Conservation (phyloP, 1,284 basidiomycete genomes). For the Phlebopus sp. region DNA sequence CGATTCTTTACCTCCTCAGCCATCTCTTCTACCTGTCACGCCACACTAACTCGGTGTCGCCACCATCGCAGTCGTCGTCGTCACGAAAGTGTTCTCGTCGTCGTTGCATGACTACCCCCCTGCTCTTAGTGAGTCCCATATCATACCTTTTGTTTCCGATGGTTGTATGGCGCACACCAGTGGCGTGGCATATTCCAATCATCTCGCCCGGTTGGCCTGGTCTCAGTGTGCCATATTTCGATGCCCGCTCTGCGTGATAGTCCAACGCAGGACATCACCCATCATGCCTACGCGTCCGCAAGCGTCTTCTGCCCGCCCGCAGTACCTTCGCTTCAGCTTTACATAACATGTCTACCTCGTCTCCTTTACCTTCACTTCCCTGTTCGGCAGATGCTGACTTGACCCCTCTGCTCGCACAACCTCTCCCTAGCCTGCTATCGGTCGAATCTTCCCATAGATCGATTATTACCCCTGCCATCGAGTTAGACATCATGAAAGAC, state of each 20-base stretch:
- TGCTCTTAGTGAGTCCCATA: conserved; percentile 21
- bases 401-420: conserved; percentile 13
- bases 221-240: conserved; percentile 16
- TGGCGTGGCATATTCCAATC: conserved; percentile 3
- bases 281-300: neutral
- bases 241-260: conserved; percentile 7
- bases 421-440: conserved; percentile 40
- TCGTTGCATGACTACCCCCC: conserved; percentile 29
- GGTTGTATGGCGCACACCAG: conserved; percentile 6
- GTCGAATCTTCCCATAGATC: conserved; percentile 41
- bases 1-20: conserved; percentile 36
- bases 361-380: conserved; percentile 8
- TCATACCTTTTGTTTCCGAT: neutral
- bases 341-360: conserved; percentile 14
- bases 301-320: neutral
- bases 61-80: conserved; percentile 1
- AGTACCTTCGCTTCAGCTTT: conserved; percentile 4
- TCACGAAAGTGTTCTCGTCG: conserved; percentile 18
- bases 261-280: conserved; percentile 1
- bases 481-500: conserved; percentile 67
- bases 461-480: conserved; percentile 25
- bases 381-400: conserved; percentile 18
- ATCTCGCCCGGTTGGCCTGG: neutral
- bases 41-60: conserved; percentile 23
- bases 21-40: conserved; percentile 30